Evolutionary conservation across 345 rosid genomes (phyloP).

Genomic region (Kandelia obovata): DNA sequence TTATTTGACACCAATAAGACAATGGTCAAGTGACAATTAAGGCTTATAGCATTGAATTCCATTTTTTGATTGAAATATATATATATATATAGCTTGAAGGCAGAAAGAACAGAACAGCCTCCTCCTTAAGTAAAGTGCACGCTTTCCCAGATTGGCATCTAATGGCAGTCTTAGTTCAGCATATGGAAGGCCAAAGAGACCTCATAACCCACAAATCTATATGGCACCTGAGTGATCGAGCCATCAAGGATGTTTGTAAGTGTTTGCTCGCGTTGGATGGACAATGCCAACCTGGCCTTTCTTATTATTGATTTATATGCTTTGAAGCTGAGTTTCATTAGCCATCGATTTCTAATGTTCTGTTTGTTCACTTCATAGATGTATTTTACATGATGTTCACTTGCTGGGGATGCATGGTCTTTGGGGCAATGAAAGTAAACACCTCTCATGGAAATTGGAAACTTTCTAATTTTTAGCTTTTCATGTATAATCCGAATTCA

Average conservation of each 20-base stretch:
- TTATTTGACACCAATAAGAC: too few relatives aligned
- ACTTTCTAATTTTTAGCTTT: too few relatives aligned
- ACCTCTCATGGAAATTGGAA: neutral
- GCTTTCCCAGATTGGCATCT: slow-evolving; percentile 71
- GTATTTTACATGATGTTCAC: slow-evolving; percentile 83
- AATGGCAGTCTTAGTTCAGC: slow-evolving; percentile 85
- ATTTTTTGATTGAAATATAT: too few relatives aligned
- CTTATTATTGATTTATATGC: neutral
- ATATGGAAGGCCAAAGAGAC: slow-evolving; percentile 65
- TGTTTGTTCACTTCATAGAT: slow-evolving; percentile 38
- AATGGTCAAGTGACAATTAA: too few relatives aligned
- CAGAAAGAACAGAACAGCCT: slow-evolving; percentile 29
- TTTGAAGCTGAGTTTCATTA: too few relatives aligned
- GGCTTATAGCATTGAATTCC: too few relatives aligned
- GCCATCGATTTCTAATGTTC: neutral
- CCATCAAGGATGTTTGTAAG: slow-evolving; percentile 80
- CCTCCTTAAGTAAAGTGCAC: slow-evolving; percentile 36
- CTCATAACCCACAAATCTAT: slow-evolving; percentile 60
- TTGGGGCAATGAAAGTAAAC: slow-evolving; percentile 75
- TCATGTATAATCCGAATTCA: neutral
- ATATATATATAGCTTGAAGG: slow-evolving; percentile 16
- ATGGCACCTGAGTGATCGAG: slow-evolving; percentile 79
- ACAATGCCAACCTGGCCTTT: neutral
- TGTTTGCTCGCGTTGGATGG: neutral
- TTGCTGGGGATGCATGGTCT: slow-evolving; percentile 87